Evolutionary conservation across 192 early-diverging fungal genomes (phyloP).

Genomic region (Coemansia sp.): DNA sequence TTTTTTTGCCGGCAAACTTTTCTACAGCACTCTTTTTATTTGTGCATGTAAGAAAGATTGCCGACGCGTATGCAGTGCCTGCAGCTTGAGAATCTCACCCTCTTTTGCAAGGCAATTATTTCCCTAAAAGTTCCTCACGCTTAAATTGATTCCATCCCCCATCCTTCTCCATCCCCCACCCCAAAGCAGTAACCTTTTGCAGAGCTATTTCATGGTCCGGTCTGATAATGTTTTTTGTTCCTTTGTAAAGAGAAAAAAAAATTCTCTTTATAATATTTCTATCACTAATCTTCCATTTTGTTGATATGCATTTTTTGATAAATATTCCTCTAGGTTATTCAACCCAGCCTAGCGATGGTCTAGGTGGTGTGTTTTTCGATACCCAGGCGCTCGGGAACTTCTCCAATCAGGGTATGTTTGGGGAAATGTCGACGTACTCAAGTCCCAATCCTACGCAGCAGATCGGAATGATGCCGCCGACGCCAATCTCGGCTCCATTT

Average conservation of each 20-base stretch:
- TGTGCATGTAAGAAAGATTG: neutral
- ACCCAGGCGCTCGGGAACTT: conserved; percentile 26
- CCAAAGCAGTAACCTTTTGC: conserved; percentile 5
- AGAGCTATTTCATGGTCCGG: neutral
- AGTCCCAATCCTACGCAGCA: conserved; percentile 13
- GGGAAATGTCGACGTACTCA: neutral
- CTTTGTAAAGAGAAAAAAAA: neutral
- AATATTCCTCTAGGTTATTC: conserved; percentile 44
- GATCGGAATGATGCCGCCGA: conserved; percentile 28
- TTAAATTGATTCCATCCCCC: conserved; percentile 1
- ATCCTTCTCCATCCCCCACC: neutral
- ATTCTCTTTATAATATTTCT: neutral
- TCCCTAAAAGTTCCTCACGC: neutral
- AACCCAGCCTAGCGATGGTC: conserved; percentile 24
- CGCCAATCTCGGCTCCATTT: conserved; percentile 35
- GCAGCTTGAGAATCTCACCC: neutral
- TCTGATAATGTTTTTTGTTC: neutral
- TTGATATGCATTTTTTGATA: conserved; percentile 20
- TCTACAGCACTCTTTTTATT: neutral
- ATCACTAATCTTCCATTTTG: neutral
- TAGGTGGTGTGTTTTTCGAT: conserved; percentile 30
- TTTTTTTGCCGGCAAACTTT: neutral
- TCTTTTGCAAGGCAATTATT: conserved; percentile 9
- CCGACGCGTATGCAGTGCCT: neutral
- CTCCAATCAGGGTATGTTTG: neutral